Percentiles rank a stretch among this genome's conserved stretches.
phyloP scores from a whole-genome alignment of 2,329 filamentous ascomycete genomes.

The Phialophora tarda region DNA sequence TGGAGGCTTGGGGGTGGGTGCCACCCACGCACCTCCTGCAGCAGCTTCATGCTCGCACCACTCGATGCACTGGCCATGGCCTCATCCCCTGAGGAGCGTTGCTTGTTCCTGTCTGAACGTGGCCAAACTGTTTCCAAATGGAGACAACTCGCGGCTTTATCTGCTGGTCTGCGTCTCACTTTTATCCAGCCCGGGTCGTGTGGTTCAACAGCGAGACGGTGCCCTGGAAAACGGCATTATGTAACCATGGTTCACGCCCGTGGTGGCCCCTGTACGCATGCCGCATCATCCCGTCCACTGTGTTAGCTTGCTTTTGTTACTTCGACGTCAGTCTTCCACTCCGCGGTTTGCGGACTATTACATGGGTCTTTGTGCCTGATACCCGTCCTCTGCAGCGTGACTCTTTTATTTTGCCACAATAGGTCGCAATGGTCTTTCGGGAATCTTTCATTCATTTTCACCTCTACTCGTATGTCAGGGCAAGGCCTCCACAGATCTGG shows the following conservation, averaged over 20 bases:
- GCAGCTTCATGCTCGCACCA: background rate
- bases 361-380: background rate
- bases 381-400: background rate
- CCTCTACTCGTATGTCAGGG: background rate
- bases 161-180: background rate
- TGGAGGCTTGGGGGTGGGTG: constrained; percentile 5
- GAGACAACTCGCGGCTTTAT: background rate
- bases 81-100: background rate
- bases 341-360: background rate
- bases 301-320: constrained; percentile 3
- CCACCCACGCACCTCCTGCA: constrained; percentile 10
- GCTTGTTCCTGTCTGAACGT: background rate
- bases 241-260: background rate
- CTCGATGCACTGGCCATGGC: background rate
- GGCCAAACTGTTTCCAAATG: background rate
- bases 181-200: background rate
- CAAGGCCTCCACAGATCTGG: background rate
- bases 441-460: background rate
- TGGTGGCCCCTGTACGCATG: background rate
- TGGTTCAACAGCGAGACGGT: background rate
- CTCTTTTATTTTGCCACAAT: background rate
- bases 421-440: background rate
- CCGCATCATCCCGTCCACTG: constrained; percentile 5
- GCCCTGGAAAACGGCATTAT: background rate
- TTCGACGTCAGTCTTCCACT: background rate